Evolutionary conservation across 768 basidiomycete species (phyloP).

Genomic region (Hericium erinaceus): DNA sequence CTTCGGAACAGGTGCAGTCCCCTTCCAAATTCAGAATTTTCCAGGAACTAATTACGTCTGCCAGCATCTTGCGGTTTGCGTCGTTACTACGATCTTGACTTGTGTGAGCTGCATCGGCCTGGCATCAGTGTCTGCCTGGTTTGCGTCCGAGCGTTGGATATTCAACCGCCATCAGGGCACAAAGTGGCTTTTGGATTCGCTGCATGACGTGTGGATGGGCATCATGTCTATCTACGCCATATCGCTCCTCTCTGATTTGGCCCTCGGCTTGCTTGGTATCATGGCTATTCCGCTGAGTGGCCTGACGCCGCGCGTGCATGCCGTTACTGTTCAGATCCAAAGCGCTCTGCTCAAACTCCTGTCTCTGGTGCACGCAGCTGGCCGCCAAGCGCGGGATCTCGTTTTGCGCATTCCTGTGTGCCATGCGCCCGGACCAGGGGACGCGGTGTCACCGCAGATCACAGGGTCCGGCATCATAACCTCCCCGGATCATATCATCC

Average conservation of each 20-base stretch:
- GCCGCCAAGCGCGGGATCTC: not conserved
- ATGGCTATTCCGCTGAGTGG: not conserved
- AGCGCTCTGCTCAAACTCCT: not conserved
- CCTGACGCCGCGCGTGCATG: not conserved
- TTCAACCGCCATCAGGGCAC: conserved; percentile 53
- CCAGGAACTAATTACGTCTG: not conserved
- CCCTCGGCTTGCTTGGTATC: not conserved
- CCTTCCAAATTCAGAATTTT: no score
- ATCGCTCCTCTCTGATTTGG: conserved; percentile 2
- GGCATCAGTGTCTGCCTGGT: conserved; percentile 64
- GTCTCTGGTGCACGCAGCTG: not conserved
- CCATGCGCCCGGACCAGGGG: no score
- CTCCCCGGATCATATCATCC: conserved; percentile 1
- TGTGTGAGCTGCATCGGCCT: conserved; percentile 65
- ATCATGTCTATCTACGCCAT: conserved; percentile 8
- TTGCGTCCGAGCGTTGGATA: conserved; percentile 59
- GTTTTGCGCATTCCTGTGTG: not conserved
- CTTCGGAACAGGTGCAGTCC: conserved; percentile 53
- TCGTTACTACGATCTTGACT: conserved; percentile 69
- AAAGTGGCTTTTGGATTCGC: conserved; percentile 61
- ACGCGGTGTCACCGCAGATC: not conserved
- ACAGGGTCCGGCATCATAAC: not conserved
- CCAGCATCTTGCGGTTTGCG: conserved; percentile 51
- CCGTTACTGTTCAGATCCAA: no score
- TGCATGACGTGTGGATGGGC: conserved; percentile 32